Evolutionary conservation across 208 protist genomes (phyloP), one percentile per base, ranked within the genome.

Genomic region (Novymonas esmeraldas): DNA sequence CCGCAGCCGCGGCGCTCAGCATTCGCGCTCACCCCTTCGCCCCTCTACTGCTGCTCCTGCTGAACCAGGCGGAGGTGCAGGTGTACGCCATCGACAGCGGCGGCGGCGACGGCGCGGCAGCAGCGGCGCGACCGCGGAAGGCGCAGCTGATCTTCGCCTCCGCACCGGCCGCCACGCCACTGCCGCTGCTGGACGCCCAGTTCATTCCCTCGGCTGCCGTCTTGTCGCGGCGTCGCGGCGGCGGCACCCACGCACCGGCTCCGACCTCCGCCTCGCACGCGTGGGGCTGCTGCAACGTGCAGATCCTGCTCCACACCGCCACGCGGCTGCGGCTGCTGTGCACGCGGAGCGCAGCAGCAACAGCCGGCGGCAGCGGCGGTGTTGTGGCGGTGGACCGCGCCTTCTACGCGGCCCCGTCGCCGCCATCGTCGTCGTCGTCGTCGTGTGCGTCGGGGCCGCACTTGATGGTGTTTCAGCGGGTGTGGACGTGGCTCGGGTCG

Each of bases 401-500:
- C 57, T 81, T 76, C 60, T 76, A 63, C 70, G 56, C 70, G 0
- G 58, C 69, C 11, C 50, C 45, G 22, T 6, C 6, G 11, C 38
- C 29, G 4, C 3, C 20, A 16, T 33, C 14, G 13, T n/a, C 48
- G 29, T 33, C 56, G 14, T 13, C 65, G 9, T 24, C 62, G 14
- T 4, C 49, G 20, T 3, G 41, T 3, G 5, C 10, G 16, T 33
- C 48, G 10, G 55, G 28, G 28, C 56, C 31, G 28, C 63, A 39
- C 10, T 68, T 79, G 38, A 29, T 34, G 38, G 26, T 34, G 10
- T 84, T 74, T 34, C n/a, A 65, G 11, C 68, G 73, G 10, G 70
- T 68, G 28, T 75, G 70, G 64, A 77, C 78, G n/a, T 84, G 78
- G 73, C 59, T 80, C 13, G 73, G 69, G 34, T 84, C 78, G 2